A percentile compares a stretch with the other conserved stretches of the same genome.
phyloP scores from a whole-genome alignment of 208 protist genomes.

The Acanthamoeba royreba region DNA sequence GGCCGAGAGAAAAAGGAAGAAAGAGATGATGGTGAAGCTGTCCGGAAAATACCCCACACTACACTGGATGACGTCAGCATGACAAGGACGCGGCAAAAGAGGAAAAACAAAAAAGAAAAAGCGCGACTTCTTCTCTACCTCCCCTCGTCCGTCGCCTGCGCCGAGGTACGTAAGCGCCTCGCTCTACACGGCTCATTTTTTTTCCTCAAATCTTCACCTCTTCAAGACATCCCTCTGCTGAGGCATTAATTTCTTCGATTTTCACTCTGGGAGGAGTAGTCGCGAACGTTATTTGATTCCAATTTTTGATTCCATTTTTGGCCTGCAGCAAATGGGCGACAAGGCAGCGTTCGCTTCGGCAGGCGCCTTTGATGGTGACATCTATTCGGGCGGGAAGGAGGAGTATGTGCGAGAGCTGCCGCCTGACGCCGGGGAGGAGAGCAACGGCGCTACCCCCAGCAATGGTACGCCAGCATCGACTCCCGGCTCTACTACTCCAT shows the following conservation, averaged over 20 bases:
- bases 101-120: too few species aligned
- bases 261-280: too few species aligned
- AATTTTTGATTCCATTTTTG: neutral
- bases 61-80: neutral
- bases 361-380: slow-evolving; percentile 3
- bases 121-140: too few species aligned
- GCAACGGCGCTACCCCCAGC: neutral
- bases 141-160: too few species aligned
- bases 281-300: too few species aligned
- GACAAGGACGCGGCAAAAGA: too few species aligned
- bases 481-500: neutral
- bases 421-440: neutral
- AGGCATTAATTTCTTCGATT: too few species aligned
- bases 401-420: neutral
- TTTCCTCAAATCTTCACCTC: too few species aligned
- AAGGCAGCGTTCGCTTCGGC: neutral
- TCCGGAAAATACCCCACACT: neutral
- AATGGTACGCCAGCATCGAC: neutral
- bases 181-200: too few species aligned
- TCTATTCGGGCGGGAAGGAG: neutral
- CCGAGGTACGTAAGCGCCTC: too few species aligned
- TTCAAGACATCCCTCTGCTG: too few species aligned
- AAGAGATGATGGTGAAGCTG: neutral
- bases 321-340: neutral
- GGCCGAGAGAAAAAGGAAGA: neutral